Evolutionary conservation across 2,329 filamentous ascomycete species (phyloP), one percentile per base, ranked within the genome.

Genomic region (Cladosporium sp.): DNA sequence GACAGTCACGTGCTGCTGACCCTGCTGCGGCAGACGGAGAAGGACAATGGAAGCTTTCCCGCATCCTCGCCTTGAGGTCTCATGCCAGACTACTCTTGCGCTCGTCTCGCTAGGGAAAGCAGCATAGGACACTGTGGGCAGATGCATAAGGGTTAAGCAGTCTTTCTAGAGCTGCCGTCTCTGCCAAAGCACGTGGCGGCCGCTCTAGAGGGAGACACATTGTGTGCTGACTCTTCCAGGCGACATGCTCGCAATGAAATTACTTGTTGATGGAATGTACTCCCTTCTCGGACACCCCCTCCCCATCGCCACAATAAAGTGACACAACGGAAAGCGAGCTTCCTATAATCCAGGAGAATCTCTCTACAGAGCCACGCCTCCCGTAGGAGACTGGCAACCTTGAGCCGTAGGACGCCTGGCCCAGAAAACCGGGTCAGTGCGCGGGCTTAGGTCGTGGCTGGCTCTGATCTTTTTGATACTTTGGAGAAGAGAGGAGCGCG

Each of bases 271-370:
- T 44, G 49, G 52, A 71, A 77, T 81, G 79, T 83, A 72, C 82
- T 83, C 83, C 80, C 76, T 84, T 79, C 69, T 79, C 84, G 81
- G 83, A 84, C 83, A 85, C 84, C 80, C 76, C 72, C 72, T 74
- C 72, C 80, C 76, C 82, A 82, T 84, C 80, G 82, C 81, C 81
- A 78, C 83, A 82, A 84, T 58, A 83, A 86, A 82, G 83, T 74
- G 79, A 85, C 81, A 72, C 81, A 79, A 79, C 81, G 82, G 77
- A 76, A 76, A 75, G 72, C 73, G 77, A 82, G 84, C 81, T 86
- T 86, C 83, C 83, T 86, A 84, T 82, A 76, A 66, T 67, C 66
- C 64, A 70, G 72, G 72, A 71, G 67, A 56, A 62, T 81, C 74
- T 55, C 69, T 86, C 82, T 85, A 74, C 80, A 80, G 80, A 82